These are phyloP conservation scores for Pyrus bretschneideri DNA, from an alignment of 306 rosid genomes.

Conservation along the genomic window DNA sequence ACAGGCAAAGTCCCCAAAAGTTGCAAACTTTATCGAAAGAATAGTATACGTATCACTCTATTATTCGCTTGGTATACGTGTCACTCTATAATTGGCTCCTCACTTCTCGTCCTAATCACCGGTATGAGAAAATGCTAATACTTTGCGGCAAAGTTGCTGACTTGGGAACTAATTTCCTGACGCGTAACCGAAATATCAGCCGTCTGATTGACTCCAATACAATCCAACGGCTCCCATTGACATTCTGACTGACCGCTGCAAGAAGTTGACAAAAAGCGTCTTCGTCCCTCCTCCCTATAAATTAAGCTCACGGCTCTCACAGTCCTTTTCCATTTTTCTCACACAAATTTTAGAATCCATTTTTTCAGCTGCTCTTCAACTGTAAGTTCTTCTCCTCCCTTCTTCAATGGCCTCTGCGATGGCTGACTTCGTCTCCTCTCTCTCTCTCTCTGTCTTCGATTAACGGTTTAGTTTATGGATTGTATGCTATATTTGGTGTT, in stretches of 20 bases:
- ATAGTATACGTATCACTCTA: not conserved
- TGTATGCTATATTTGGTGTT: not conserved
- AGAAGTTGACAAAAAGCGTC: constrained; percentile 5
- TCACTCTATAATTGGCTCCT: not conserved
- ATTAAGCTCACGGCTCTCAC: not conserved
- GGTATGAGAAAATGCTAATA: not conserved
- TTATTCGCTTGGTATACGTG: no score
- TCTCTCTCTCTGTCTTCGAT: no score
- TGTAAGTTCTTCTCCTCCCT: constrained; percentile 17
- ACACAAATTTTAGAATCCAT: not conserved
- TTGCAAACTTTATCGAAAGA: not conserved
- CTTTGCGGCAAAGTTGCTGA: not conserved
- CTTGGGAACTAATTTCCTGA: not conserved
- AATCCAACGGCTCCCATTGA: constrained; percentile 18
- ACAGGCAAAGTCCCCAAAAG: not conserved
- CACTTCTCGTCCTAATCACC: no score
- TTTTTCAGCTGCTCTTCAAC: not conserved
- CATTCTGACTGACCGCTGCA: constrained; percentile 15
- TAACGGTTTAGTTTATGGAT: not conserved
- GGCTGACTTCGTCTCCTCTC: not conserved
- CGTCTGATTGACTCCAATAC: constrained; percentile 12
- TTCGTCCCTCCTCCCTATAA: not conserved
- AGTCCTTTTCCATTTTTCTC: not conserved
- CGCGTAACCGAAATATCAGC: not conserved
- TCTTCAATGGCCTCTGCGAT: not conserved